Base-by-base conservation (phyloP, 2,329 filamentous ascomycete genomes). In the Stagonosporopsis tanaceti region DNA sequence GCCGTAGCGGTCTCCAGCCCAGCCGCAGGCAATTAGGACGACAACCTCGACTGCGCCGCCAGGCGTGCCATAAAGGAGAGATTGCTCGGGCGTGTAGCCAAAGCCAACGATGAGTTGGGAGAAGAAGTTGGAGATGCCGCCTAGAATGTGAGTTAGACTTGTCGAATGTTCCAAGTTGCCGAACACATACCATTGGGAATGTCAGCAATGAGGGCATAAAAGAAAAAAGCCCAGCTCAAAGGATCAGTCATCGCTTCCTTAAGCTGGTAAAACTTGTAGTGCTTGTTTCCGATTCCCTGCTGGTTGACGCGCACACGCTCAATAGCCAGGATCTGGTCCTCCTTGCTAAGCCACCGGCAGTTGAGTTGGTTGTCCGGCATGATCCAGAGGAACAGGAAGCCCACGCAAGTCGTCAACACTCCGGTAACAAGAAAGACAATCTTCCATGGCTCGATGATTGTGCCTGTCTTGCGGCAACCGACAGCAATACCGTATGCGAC, bases 281-380 rank as follows among this genome's bases (percentile, higher is more conserved):
- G 82, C 62, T 87, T 87, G 59, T 86, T 89, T 1, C 88, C 89
- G 15, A 90, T 87, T 0, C 91, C 91, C 58, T 91, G 91, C 70
- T 92, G 87, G 65, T 94, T 94, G 22, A 86, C 81, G 0, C 90
- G 82, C 6, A 94, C 85, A 0, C 91, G 83, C 61, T 92, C 90
- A 25, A 93, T 79, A 0, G 88, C 89, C 39, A 92, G 81, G 0
- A 87, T 72, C 12, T 86, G 85, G 63, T 94, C 91, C 42, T 86
- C 81, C 50, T 88, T 83, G 7, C 79, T 89, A 25, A 95, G 66
- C 82, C 84, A 88, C 2, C 83, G 78, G 15, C 84, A 84, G 48
- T 87, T 87, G 44, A 87, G 71, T 61, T 87, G 85, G 61, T 80
- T 87, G 65, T 88, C 86, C 0, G 85, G 85, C n/a, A 82, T 73